Evolutionary conservation across 371 early-diverging fungal species (phyloP), one percentile per base, ranked within the genome.

Genomic region (Lichtheimia hyalospora): DNA sequence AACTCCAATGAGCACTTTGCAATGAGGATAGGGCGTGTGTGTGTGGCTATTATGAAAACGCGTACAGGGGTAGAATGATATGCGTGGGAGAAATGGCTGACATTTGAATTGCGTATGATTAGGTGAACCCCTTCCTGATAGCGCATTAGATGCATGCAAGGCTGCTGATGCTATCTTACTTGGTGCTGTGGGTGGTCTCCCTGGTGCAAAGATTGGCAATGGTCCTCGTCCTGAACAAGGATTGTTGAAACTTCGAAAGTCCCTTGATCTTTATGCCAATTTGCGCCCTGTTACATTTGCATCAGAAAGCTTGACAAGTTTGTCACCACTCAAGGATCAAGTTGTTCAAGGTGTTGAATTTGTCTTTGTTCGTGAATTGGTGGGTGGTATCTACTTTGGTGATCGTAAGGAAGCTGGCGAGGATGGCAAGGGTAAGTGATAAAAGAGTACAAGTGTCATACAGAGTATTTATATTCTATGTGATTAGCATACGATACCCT

Each of bases 341-440:
- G 81, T 95, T 53, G 96, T 95, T 49, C 77, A 91, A 63, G 96
- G 92, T 18, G 90, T 92, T 43, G 89, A 95, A 56, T 95, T 95
- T 73, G 89, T 91, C 27, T 89, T 97, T 70, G 86, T 98, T 16
- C 87, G 98, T 51, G 98, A 98, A 81, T 83, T 98, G 60, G 92
- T 94, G 4, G 96, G 97, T 62, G 98, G 98, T 52, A 92, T 97
- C 68, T 98, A 98, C 84, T 98, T 97, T 85, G 98, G 98, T 49
- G 86, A 91, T 51, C 87, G 96, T 58, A 74, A 90, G 66, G 97
- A 96, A 77, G 91, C 84, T 64, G 89, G 90, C 66, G 85, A 76
- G 34, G 85, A 85, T 67, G 96, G 96, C 59, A 73, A 84, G 67
- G 80, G 77, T 74, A 73, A 66, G 13, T 50, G 48, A 59, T 23